Evolutionary conservation across 2,329 filamentous ascomycete genomes (phyloP).

Genomic region (Penicillium griseofulvum): DNA sequence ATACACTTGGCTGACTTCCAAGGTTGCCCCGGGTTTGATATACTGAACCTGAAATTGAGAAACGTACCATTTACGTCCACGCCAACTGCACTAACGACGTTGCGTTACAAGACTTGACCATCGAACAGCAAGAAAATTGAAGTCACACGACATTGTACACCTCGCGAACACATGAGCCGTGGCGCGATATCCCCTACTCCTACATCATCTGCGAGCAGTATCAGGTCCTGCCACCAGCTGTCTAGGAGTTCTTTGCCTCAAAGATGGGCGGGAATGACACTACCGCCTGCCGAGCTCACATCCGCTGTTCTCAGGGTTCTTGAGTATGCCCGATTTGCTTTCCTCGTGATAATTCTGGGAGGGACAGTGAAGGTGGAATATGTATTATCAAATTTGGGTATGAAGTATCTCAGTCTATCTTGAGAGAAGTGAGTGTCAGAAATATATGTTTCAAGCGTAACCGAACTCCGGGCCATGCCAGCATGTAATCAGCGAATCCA

Average conservation of each 20-base stretch:
- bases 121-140: slow-evolving; percentile 25
- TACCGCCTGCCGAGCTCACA: slow-evolving; percentile 37
- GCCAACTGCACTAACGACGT: slow-evolving; percentile 6
- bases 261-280: slow-evolving; percentile 26
- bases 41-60: background rate
- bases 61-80: slow-evolving; percentile 8
- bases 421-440: background rate
- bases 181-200: slow-evolving; percentile 34
- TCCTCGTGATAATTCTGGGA: slow-evolving; percentile 29
- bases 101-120: slow-evolving; percentile 33
- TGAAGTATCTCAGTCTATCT: background rate
- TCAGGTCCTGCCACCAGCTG: slow-evolving; percentile 26
- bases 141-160: slow-evolving; percentile 23
- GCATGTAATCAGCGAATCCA: slow-evolving; percentile 17
- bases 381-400: background rate
- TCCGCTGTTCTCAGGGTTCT: slow-evolving; percentile 46
- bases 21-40: background rate
- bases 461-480: slow-evolving; percentile 28
- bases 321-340: slow-evolving; percentile 37
- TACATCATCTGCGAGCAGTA: slow-evolving; percentile 42
- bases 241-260: slow-evolving; percentile 34
- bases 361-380: slow-evolving; percentile 19
- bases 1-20: background rate
- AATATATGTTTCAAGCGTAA: slow-evolving; percentile 11
- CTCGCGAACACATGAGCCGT: slow-evolving; percentile 31